Evolutionary conservation across 108 stramenopile species (phyloP), one percentile per base, ranked within the genome.

Genomic region (Cylindrotheca closterium): DNA sequence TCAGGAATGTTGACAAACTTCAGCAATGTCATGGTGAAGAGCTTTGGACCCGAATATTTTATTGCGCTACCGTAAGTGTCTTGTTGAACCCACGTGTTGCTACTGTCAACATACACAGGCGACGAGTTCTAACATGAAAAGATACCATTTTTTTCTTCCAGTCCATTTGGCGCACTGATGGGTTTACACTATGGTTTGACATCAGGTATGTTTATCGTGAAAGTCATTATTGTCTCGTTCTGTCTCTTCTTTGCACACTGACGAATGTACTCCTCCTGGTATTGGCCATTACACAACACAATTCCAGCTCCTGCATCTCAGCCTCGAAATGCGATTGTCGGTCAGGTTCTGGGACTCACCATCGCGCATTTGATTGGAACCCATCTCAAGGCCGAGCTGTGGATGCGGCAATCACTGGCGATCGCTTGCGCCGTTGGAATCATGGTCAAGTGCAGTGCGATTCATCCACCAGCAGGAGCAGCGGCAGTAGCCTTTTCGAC

Each of bases 301-400:
- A n/a, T n/a, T n/a, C n/a, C 81, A 31, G 84, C 84, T 32, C 84
- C 84, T 0, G 81, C 84, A 2, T 62, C 68, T 19, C 84, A 85
- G 49, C 84, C 84, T 10, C 58, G 84, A 22, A 80, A 71, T 65
- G 71, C 71, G 2, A 45, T 85, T 5, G 55, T 63, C 12, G 80
- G 78, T 0, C 80, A 79, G 49, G 64, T 68, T 2, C 25, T 85
- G 12, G 49, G 73, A 2, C 54, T 32, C 30, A 65, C 69, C 22
- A 58, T 62, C 18, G 26, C 70, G 2, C n/a, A n/a, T n/a, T 12
- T 79, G 18, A n/a, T 49, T 23, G 32, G 73, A 42, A 56, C 27
- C 0, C 52, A 77, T 30, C 68, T 80, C 29, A 72, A 72, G 2
- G 65, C 58, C 15, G n/a, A n/a, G n/a, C n/a, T n/a, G n/a, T 82